phyloP scores from a whole-genome alignment of 2,329 filamentous ascomycete species.

The Aspergillus floridensis region DNA sequence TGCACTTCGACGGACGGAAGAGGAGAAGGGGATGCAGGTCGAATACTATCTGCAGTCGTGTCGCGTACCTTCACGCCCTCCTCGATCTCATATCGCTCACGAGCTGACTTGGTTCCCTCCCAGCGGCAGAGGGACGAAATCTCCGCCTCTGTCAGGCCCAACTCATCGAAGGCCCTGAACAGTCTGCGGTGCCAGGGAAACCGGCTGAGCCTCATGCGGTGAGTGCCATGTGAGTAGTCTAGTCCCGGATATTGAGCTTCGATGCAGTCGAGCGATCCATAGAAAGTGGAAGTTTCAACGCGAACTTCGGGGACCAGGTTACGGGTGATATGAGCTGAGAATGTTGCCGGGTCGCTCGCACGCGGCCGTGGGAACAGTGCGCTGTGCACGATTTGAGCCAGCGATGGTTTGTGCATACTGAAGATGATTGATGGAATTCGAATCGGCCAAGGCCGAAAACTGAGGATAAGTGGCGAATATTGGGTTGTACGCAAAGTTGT shows the following conservation, averaged over 20 bases:
- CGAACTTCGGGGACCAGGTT: slow-evolving; percentile 65
- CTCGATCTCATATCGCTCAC: slow-evolving; percentile 50
- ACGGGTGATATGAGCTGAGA: slow-evolving; percentile 58
- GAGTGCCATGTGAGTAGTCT: slow-evolving; percentile 61
- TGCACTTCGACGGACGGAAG: slow-evolving; percentile 34
- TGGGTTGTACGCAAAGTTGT: slow-evolving; percentile 2
- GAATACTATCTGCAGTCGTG: slow-evolving; percentile 60
- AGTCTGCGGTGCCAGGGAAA: slow-evolving; percentile 61
- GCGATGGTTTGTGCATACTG: slow-evolving; percentile 60
- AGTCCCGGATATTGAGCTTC: slow-evolving; percentile 66
- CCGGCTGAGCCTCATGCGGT: slow-evolving; percentile 60
- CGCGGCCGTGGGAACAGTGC: slow-evolving; percentile 57
- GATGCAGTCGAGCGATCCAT: slow-evolving; percentile 62
- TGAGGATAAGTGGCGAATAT: not conserved
- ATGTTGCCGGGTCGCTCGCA: slow-evolving; percentile 57
- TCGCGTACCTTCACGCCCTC: slow-evolving; percentile 59
- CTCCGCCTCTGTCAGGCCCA: slow-evolving; percentile 58
- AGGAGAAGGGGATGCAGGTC: slow-evolving; percentile 47
- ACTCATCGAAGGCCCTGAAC: slow-evolving; percentile 60
- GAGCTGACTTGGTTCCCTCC: slow-evolving; percentile 50
- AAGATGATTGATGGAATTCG: slow-evolving; percentile 3
- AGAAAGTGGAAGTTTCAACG: slow-evolving; percentile 62
- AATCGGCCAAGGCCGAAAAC: not conserved
- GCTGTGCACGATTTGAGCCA: slow-evolving; percentile 59
- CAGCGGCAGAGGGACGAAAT: slow-evolving; percentile 63